Percentiles rank a stretch among this genome's conserved stretches.
phyloP scores from a whole-genome alignment of 805 yeast species.

The Candida khao-thaluensis region DNA sequence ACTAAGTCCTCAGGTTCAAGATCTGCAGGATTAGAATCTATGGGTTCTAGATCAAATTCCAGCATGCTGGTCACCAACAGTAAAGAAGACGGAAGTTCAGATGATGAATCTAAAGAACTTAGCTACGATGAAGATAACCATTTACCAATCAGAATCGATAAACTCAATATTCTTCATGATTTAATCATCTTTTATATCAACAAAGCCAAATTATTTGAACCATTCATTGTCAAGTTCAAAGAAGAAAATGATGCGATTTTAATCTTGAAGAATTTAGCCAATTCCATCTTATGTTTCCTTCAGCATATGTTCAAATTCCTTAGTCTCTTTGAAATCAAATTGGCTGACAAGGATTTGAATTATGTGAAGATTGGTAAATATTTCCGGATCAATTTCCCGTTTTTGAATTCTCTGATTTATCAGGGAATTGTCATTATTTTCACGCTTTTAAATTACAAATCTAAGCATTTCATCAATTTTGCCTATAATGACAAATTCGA shows the following conservation, averaged over 20 bases:
- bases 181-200: conserved; percentile 49
- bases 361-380: conserved; percentile 28
- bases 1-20: no score
- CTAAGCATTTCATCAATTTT: conserved; percentile 18
- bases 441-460: conserved; percentile 47
- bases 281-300: conserved; percentile 38
- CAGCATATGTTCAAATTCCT: conserved; percentile 35
- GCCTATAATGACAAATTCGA: conserved; percentile 12
- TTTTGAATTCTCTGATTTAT: conserved; percentile 48
- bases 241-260: conserved; percentile 20
- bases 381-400: conserved; percentile 41
- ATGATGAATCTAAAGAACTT: conserved; percentile 13
- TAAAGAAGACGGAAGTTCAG: background rate
- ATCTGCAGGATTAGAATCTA: background rate
- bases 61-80: background rate
- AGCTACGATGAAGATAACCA: conserved; percentile 21
- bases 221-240: conserved; percentile 40
- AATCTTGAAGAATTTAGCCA: conserved; percentile 37
- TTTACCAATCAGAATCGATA: conserved; percentile 24
- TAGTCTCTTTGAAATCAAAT: conserved; percentile 22
- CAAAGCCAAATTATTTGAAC: conserved; percentile 52
- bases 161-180: conserved; percentile 42
- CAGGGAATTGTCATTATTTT: conserved; percentile 53
- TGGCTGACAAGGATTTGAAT: conserved; percentile 8
- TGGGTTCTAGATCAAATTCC: conserved; percentile 1